Base-by-base conservation (phyloP, 345 rosid species). In the Clarkia xantiana region DNA sequence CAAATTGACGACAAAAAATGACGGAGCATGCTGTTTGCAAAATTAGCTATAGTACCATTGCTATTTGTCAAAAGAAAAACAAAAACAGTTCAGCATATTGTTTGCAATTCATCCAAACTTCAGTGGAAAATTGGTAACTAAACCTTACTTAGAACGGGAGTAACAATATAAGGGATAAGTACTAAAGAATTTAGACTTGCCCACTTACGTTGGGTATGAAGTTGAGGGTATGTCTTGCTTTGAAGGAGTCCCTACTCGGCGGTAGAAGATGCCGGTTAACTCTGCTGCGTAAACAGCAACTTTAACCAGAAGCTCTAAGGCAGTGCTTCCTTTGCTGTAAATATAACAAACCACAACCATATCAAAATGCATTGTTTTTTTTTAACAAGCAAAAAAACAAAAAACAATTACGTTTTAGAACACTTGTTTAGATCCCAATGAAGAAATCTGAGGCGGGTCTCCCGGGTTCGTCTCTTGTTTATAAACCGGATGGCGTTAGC, bases 381-480 rank as follows among this genome's bases (percentile, higher is more conserved):
- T 15, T 19, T 16, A 43, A 41, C 42, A 10, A 34, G 12, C 3
- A 51, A 53, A 23, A 47, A 56, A 41, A 59, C 19, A 29, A 18
- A 29, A 61, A 14, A 8, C 0, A 42, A 40, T 45, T 81, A 86
- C 93, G 66, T 83, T 73, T 73, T 77, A 25, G 86, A 86, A 54
- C 81, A 79, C 57, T 69, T 83, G 66, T 74, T 64, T 60, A 91
- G 71, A 76, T 91, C 98, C 86, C 81, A 86, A 65, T 86, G 91
- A 59, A 83, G 76, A 66, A 89, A 89, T 71, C 76, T 68, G 45
- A 91, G 67, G 49, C 77, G 83, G 42, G 73, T 71, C 67, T 86
- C 93, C 62, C 73, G 68, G 17, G 76, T 20, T 58, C 76, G 55
- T 66, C 70, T 71, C 62, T 67, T 77, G 51, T 86, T 91, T 57